Evolutionary conservation across 345 rosid species (phyloP), one percentile per base, ranked within the genome.

Genomic region (Citrus medica): DNA sequence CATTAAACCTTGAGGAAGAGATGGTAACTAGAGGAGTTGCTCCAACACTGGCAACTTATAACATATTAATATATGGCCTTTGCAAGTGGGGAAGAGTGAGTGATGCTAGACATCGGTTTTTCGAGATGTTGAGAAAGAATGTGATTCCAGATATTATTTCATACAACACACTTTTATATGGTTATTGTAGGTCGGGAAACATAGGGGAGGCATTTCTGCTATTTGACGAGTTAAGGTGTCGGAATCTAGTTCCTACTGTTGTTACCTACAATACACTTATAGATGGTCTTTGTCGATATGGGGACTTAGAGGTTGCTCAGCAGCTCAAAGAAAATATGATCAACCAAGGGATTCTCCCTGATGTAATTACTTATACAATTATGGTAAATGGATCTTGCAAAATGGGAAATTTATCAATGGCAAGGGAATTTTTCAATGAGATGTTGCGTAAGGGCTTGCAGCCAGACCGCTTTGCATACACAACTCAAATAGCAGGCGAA

Each of bases 211-310:
- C 95, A 68, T 88, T 90, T 80, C 86, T 81, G 79, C 76, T 93
- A 87, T 87, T 93, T 76, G 84, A 85, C 66, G 92, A 89, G 79
- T 82, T 93, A 76, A 83, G 82, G 74, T 76, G 25, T 63, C 77
- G 77, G 70, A 79, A 81, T 69, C 81, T 91, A 17, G 21, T 46
- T 80, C 92, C 94, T 40, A 85, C 80, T 62, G 33, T 83, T 38
- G 79, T 89, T 71, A 93, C 97, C 4, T 93, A 88, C 79, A 93
- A 91, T 81, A 88, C 88, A 72, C 88, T 91, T 67, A 84, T 93
- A 13, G 83, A 91, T 79, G 93, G 95, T 75, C 82, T 89, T 81
- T 91, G 95, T 85, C 83, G 90, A 87, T 42, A 80, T 30, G 90
- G 93, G 73, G 77, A 88, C 79, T 58, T 91, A 67, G 88, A 80